Base-by-base conservation (phyloP, 140 eudicot species). In the Senecio squalidus region DNA sequence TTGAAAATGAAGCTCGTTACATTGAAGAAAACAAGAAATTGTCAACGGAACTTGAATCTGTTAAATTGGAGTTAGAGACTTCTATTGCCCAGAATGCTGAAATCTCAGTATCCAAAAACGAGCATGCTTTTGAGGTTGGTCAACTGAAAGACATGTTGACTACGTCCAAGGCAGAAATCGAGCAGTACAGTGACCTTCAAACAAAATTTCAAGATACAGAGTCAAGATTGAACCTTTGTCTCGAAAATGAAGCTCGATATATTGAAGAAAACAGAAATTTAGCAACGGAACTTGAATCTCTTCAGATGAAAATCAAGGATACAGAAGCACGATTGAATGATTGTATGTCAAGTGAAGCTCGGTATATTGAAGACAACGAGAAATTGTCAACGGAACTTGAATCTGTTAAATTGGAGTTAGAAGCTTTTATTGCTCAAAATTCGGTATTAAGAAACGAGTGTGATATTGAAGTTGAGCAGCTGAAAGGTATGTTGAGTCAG, bases 11-110 rank as follows among this genome's bases (percentile, higher is more conserved):
- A 67, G 62, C 77, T 33, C 55, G 15, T 23, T 58, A 66, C 55
- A 44, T 28, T n/a, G 72, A 76, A 67, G 85, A 76, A 40, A 86
- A 86, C 29, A 60, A 49, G 7, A 55, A 74, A 6, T 68, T 83
- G 60, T 3, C 31, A 52, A 60, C 16, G 13, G 25, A 29, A 33
- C 54, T 78, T 39, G 73, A 80, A n/a, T 72, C 70, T 33, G 45
- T 75, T 15, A 73, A 57, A 50, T 82, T 70, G 24, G 76, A 85
- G 26, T 78, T 80, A 24, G 74, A 82, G 64, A 75, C 56, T 18
- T 72, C 72, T 14, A 41, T 30, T 34, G 63, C 73, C 58, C 70
- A 77, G 33, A 71, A 82, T 41, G 65, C 66, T 38, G 68, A 64
- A 48, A 61, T 78, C 49, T 75, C 80, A 10, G 78, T 73, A 68